Conservation (phyloP, 1,284 basidiomycete species). For the Ceratobasidium sp. region DNA sequence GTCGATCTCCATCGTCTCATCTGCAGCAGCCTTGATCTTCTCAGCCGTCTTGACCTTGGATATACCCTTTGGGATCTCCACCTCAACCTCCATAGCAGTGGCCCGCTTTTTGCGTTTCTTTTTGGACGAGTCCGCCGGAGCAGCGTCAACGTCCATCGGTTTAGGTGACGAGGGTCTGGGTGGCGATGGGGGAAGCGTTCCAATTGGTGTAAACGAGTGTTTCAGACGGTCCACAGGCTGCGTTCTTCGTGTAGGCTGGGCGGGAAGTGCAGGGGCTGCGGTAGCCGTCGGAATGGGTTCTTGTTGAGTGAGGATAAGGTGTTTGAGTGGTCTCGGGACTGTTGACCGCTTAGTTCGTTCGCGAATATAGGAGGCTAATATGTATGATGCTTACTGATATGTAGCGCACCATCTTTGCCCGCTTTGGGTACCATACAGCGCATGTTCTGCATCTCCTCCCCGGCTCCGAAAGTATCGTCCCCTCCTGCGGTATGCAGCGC, state of each 20-base stretch:
- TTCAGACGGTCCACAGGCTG: slow-evolving; percentile 45
- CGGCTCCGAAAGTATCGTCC: slow-evolving; percentile 10
- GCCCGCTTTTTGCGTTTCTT: slow-evolving; percentile 34
- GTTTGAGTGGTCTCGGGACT: slow-evolving; percentile 45
- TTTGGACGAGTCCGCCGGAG: slow-evolving; percentile 12
- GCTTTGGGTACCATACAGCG: slow-evolving; percentile 40
- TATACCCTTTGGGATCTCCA: slow-evolving; percentile 5
- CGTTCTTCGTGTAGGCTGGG: slow-evolving; percentile 39
- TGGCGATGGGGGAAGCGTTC: slow-evolving; percentile 17
- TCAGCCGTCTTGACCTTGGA: not conserved
- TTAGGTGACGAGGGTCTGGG: slow-evolving; percentile 13
- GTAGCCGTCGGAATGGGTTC: slow-evolving; percentile 40
- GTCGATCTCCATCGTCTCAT: slow-evolving; percentile 20
- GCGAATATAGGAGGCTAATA: not conserved
- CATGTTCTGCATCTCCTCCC: slow-evolving; percentile 44
- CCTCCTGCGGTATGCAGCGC: slow-evolving; percentile 13
- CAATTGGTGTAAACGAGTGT: slow-evolving; percentile 46
- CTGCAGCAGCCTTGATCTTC: not conserved
- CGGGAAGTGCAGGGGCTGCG: not conserved
- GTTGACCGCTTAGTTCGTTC: slow-evolving; percentile 1
- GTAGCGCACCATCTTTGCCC: slow-evolving; percentile 24
- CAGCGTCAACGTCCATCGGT: slow-evolving; percentile 22
- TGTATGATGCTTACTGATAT: slow-evolving; percentile 16
- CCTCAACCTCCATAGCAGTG: not conserved
- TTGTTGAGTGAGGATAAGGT: slow-evolving; percentile 43